Evolutionary conservation across 164 flowering plant genomes (phyloP).

Genomic region (Vitis rupestris): DNA sequence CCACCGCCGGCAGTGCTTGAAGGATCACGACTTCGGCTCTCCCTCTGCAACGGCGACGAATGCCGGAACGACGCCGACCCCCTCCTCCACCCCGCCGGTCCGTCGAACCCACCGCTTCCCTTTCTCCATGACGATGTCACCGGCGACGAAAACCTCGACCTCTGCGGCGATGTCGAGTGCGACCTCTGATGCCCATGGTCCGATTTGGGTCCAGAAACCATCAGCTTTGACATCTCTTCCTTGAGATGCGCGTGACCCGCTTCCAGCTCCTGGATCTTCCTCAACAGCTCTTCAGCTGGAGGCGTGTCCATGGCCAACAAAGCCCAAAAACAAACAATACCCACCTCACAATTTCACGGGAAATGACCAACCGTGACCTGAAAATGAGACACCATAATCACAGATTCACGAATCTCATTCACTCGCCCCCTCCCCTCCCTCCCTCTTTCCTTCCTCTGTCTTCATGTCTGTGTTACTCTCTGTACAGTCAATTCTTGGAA

Average conservation of each 20-base stretch:
- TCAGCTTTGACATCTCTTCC: conserved; percentile 75
- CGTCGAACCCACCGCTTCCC: conserved; percentile 24
- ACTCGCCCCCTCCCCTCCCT: too few species aligned
- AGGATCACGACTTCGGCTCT: conserved; percentile 45
- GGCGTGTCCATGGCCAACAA: conserved; percentile 38
- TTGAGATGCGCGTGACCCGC: conserved; percentile 72
- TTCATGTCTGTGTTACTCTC: too few species aligned
- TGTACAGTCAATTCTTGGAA: too few species aligned
- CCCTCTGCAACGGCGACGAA: conserved; percentile 85
- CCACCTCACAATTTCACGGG: background rate
- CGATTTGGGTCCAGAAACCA: conserved; percentile 17
- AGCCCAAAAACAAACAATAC: background rate
- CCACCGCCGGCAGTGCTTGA: conserved; percentile 12
- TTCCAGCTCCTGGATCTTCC: conserved; percentile 83
- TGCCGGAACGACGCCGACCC: conserved; percentile 61
- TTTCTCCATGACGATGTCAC: conserved; percentile 25
- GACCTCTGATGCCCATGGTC: conserved; percentile 47
- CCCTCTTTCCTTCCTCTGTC: too few species aligned
- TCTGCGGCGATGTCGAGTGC: conserved; percentile 74
- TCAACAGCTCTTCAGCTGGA: conserved; percentile 66
- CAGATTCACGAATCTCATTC: too few species aligned
- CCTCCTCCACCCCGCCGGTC: conserved; percentile 35
- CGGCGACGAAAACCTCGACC: conserved; percentile 33
- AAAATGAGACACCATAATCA: background rate
- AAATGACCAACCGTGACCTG: conserved; percentile 3